Evolutionary conservation across 495 filamentous ascomycete genomes (phyloP).

Genomic region (Penicillium roqueforti): DNA sequence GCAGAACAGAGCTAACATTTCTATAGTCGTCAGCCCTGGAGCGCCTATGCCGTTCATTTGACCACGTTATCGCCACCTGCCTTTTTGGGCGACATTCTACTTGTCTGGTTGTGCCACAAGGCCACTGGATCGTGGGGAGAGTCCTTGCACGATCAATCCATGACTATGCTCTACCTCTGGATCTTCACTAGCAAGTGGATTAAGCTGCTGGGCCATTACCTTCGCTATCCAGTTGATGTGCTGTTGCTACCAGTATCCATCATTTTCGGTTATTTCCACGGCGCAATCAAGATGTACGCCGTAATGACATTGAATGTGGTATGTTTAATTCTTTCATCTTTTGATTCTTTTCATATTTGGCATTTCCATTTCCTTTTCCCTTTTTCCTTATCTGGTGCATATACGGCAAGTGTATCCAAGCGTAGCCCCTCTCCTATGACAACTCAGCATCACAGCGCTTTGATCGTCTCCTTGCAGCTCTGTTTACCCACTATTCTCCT

Average conservation of each 20-base stretch:
- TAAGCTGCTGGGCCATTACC: slow-evolving; percentile 71
- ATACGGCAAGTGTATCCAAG: slow-evolving; percentile 9
- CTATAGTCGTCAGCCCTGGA: slow-evolving; percentile 66
- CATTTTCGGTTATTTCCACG: slow-evolving; percentile 74
- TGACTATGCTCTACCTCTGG: slow-evolving; percentile 51
- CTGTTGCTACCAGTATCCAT: slow-evolving; percentile 67
- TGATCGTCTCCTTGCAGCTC: slow-evolving; percentile 25
- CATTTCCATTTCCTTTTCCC: not conserved
- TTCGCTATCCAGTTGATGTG: slow-evolving; percentile 64
- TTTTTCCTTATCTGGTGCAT: slow-evolving; percentile 8
- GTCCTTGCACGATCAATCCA: slow-evolving; percentile 38
- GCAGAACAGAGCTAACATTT: slow-evolving; percentile 26
- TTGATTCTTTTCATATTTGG: slow-evolving; percentile 9
- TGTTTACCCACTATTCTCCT: slow-evolving; percentile 16
- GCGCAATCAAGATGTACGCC: slow-evolving; percentile 72
- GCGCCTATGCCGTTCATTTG: slow-evolving; percentile 69
- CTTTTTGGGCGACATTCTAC: slow-evolving; percentile 57
- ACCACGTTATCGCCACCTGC: slow-evolving; percentile 70
- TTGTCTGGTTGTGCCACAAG: slow-evolving; percentile 51
- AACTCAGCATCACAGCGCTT: slow-evolving; percentile 26
- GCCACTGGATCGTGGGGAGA: slow-evolving; percentile 44
- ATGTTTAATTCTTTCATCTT: slow-evolving; percentile 30
- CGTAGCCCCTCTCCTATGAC: slow-evolving; percentile 15
- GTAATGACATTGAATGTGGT: slow-evolving; percentile 66
- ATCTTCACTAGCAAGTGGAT: slow-evolving; percentile 73